phyloP scores from a whole-genome alignment of 495 filamentous ascomycete species.

The Annulohypoxylon bovei region DNA sequence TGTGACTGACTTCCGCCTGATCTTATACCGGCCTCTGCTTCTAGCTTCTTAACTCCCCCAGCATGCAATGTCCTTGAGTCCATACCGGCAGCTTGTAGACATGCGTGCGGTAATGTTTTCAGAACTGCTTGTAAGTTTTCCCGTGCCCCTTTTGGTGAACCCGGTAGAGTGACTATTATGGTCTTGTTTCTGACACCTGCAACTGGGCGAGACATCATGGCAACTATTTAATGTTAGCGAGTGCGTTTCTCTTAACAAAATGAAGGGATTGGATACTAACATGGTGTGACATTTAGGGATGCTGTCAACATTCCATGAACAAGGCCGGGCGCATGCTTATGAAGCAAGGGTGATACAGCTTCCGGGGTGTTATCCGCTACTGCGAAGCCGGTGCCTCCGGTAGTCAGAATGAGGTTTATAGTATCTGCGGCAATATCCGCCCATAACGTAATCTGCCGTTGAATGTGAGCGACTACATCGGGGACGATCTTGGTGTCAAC shows the following conservation, averaged over 20 bases:
- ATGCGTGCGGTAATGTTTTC: conserved; percentile 92
- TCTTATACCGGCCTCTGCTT: conserved; percentile 78
- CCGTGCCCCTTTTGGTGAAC: conserved; percentile 94
- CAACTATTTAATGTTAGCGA: conserved; percentile 65
- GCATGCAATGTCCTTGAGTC: conserved; percentile 83
- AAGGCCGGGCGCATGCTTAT: conserved; percentile 88
- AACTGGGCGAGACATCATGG: conserved; percentile 96
- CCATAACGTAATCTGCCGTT: conserved; percentile 74
- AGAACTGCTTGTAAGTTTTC: conserved; percentile 95
- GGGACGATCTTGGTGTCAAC: conserved; percentile 78
- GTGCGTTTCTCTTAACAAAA: not conserved
- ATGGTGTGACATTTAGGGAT: conserved; percentile 87
- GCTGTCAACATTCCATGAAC: conserved; percentile 94
- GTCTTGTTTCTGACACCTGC: conserved; percentile 87
- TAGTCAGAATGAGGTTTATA: conserved; percentile 82
- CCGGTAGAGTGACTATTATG: conserved; percentile 89
- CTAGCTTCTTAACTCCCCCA: conserved; percentile 84
- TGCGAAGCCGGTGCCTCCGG: conserved; percentile 94
- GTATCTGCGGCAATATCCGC: conserved; percentile 67
- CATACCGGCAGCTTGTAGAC: conserved; percentile 83
- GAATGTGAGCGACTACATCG: conserved; percentile 79
- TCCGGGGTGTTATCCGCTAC: conserved; percentile 90
- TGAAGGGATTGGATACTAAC: conserved; percentile 58
- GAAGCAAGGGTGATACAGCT: conserved; percentile 81
- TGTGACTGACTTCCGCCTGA: conserved; percentile 35